Conservation (phyloP, 1,284 basidiomycete species). For the Golubevia pallescens region DNA sequence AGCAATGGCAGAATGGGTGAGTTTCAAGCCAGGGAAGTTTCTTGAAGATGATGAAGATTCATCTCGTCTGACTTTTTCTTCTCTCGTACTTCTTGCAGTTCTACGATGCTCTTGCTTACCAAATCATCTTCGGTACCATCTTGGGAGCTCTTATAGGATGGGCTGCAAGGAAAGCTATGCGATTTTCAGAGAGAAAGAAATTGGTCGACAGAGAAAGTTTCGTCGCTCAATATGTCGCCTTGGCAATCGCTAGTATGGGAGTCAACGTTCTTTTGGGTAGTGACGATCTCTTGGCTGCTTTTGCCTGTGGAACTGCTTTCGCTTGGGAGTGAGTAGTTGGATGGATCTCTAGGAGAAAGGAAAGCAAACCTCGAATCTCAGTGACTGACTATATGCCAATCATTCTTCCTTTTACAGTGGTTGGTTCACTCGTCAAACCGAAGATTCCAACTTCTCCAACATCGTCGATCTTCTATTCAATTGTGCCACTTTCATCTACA, state of each 20-base stretch:
- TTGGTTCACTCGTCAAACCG: slow-evolving; percentile 14
- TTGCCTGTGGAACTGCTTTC: slow-evolving; percentile 93
- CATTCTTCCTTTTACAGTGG: slow-evolving; percentile 7
- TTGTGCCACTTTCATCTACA: slow-evolving; percentile 59
- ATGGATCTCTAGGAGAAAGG: slow-evolving; percentile 42
- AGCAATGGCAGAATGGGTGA: slow-evolving; percentile 45
- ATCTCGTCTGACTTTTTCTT: not conserved
- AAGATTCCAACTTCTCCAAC: slow-evolving; percentile 87
- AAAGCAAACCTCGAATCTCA: no score
- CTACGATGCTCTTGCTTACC: slow-evolving; percentile 55
- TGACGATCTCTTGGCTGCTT: slow-evolving; percentile 90
- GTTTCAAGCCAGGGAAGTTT: slow-evolving; percentile 1
- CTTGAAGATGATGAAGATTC: no score
- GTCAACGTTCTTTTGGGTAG: slow-evolving; percentile 58
- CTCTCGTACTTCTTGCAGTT: slow-evolving; percentile 17
- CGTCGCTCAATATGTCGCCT: slow-evolving; percentile 60
- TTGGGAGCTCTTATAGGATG: slow-evolving; percentile 59
- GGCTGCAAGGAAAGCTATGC: slow-evolving; percentile 52
- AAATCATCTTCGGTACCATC: slow-evolving; percentile 59
- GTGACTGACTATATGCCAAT: no score
- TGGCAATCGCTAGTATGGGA: slow-evolving; percentile 61
- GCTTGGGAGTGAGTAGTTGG: slow-evolving; percentile 79
- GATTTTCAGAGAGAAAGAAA: slow-evolving; percentile 53
- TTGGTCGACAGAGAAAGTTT: slow-evolving; percentile 63
- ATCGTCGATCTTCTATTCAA: slow-evolving; percentile 75